Conservation (phyloP, 164 flowering plant genomes). For the Paratinospora sagittata region DNA sequence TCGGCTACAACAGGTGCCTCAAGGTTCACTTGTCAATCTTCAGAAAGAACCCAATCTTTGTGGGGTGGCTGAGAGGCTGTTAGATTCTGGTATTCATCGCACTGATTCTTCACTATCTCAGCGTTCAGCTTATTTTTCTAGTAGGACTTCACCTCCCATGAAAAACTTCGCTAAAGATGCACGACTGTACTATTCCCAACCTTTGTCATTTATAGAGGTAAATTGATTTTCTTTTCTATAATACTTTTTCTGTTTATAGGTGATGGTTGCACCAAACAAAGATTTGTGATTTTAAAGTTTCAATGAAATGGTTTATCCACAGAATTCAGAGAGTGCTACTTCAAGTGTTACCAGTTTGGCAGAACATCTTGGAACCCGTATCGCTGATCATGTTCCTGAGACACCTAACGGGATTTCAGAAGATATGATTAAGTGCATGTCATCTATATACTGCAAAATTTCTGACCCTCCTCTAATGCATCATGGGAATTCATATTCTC, state of each 20-base stretch:
- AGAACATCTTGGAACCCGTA: constrained; percentile 55
- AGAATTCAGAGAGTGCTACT: constrained; percentile 37
- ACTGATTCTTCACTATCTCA: constrained; percentile 78
- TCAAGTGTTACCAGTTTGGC: constrained; percentile 46
- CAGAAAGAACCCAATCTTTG: constrained; percentile 23
- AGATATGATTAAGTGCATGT: constrained; percentile 73
- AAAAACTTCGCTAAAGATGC: constrained; percentile 44
- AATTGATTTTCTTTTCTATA: constrained; percentile 5
- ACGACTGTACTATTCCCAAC: constrained; percentile 84
- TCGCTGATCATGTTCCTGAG: constrained; percentile 40
- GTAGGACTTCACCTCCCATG: constrained; percentile 45
- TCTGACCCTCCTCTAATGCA: constrained; percentile 62
- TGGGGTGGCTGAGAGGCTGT: constrained; percentile 26
- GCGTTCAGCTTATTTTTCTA: constrained; percentile 32
- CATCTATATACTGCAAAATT: constrained; percentile 65
- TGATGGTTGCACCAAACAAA: constrained; percentile 1
- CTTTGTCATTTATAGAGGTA: constrained; percentile 80
- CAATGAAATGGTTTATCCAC: constrained; percentile 15
- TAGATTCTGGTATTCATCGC: constrained; percentile 63
- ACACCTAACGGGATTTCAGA: constrained; percentile 76
- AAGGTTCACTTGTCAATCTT: constrained; percentile 15
- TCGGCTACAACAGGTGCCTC: constrained; percentile 9
- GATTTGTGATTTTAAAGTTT: neutral
- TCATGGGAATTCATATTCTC: constrained; percentile 57
- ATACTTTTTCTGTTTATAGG: constrained; percentile 33